A percentile compares a stretch with the other conserved stretches of the same genome.
phyloP scores from a whole-genome alignment of 257 asterid genomes.

The Ajuga chamaepitys region DNA sequence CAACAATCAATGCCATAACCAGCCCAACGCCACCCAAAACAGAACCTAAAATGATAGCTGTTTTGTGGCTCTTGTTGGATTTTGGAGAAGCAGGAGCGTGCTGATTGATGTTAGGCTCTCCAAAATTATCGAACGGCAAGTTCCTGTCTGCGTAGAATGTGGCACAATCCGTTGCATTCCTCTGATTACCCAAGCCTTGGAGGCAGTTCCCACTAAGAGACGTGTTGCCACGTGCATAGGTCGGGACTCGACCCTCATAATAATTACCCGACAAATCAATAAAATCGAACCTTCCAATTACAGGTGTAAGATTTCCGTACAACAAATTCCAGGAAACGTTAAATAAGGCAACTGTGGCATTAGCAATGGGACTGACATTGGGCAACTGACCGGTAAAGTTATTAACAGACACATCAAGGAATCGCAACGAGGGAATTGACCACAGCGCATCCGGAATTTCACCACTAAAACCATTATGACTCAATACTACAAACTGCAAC shows the following conservation, averaged over 20 bases:
- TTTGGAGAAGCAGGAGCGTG: constrained; percentile 39
- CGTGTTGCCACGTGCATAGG: constrained; percentile 37
- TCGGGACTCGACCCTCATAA: constrained; percentile 70
- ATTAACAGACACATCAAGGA: constrained; percentile 73
- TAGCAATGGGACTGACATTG: constrained; percentile 23
- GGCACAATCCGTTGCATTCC: constrained; percentile 47
- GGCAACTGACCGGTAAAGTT: constrained; percentile 73
- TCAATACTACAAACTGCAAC: constrained; percentile 46
- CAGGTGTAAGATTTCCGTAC: constrained; percentile 58
- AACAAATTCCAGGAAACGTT: constrained; percentile 62
- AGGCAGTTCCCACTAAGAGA: constrained; percentile 58
- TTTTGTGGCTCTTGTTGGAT: constrained; percentile 30
- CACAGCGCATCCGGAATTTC: constrained; percentile 50
- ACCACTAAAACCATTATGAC: constrained; percentile 46
- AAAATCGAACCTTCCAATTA: constrained; percentile 37
- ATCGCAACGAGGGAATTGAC: constrained; percentile 57
- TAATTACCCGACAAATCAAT: constrained; percentile 67
- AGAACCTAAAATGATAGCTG: constrained; percentile 49
- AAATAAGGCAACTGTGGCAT: constrained; percentile 29
- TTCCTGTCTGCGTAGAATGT: constrained; percentile 61
- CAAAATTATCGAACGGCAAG: constrained; percentile 68
- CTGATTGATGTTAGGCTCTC: constrained; percentile 40
- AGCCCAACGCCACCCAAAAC: constrained; percentile 70
- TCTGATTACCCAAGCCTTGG: constrained; percentile 44
- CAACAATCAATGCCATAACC: constrained; percentile 23